Conservation (phyloP, 1,139 yeast genomes). For the Candida sp. region DNA sequence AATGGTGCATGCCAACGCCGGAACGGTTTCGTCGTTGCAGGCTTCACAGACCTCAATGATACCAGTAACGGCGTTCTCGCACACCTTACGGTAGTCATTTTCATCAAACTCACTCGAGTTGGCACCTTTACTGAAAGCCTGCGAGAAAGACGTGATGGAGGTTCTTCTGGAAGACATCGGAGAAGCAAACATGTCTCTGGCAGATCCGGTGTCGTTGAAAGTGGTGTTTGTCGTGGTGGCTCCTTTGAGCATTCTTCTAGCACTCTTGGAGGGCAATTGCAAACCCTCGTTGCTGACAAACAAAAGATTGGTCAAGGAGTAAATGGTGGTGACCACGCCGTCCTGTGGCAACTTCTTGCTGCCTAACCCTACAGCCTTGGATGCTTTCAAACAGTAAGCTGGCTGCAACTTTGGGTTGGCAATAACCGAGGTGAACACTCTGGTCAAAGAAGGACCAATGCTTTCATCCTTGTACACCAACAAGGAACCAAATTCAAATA, state of each 20-base stretch:
- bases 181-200: slow-evolving; percentile 9
- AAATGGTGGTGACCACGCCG: slow-evolving; percentile 84
- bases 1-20: slow-evolving; percentile 83
- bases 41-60: slow-evolving; percentile 72
- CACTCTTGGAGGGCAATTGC: slow-evolving; percentile 24
- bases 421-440: slow-evolving; percentile 53
- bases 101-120: slow-evolving; percentile 27
- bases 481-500: slow-evolving; percentile 59
- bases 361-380: slow-evolving; percentile 48
- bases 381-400: slow-evolving; percentile 36
- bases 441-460: slow-evolving; percentile 50
- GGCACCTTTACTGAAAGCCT: slow-evolving; percentile 13
- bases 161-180: slow-evolving; percentile 20
- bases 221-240: slow-evolving; percentile 3
- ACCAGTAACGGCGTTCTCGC: slow-evolving; percentile 71
- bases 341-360: slow-evolving; percentile 67
- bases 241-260: slow-evolving; percentile 23
- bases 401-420: slow-evolving; percentile 44
- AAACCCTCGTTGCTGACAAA: slow-evolving; percentile 54
- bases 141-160: slow-evolving; percentile 20
- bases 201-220: slow-evolving; percentile 6
- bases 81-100: slow-evolving; percentile 36
- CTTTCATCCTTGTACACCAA: slow-evolving; percentile 51
- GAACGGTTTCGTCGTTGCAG: slow-evolving; percentile 75
- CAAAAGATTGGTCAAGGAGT: slow-evolving; percentile 79